Base-by-base conservation (phyloP, 2,329 filamentous ascomycete species). In the Colletotrichum plurivorum region DNA sequence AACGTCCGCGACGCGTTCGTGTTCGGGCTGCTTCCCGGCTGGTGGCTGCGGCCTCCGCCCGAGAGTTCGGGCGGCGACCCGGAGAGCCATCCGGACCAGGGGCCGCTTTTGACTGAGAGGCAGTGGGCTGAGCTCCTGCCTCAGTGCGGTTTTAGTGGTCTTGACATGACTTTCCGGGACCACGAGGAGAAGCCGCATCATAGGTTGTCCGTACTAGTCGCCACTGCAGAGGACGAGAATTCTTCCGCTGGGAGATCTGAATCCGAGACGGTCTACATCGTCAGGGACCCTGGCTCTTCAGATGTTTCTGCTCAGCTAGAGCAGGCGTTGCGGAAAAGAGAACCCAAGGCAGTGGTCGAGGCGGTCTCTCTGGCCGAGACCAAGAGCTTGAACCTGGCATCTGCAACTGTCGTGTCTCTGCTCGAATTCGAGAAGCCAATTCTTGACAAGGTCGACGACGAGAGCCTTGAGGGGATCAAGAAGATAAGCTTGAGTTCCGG, bases 11-110 rank as follows among this genome's bases (percentile, higher is more conserved):
- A 75, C 25, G 60, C 63, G 27, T 62, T 77, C 43, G 58, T 76
- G 10, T 80, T 80, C 55, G 79, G 80, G 18, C 71, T 75, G 15
- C 74, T 81, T n/a, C 71, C 77, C 8, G 80, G 79, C 31, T 81
- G 80, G 80, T 82, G 80, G 79, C 73, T 78, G 54, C 72, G n/a
- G 62, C 75, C 53, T 41, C 74, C 13, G 74, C 74, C 10, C 22
- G 22, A 25, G 70, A 18, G 6, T 5, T 51, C 48, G 46, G 45
- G 43, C 15, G 63, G 54, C 31, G 72, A 72, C 8, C 73, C 79
- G n/a, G 71, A 66, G 12, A 72, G 78, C 36, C 12, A 25, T 46
- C 8, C 59, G 72, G 13, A 65, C 18, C 63, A 65, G 71, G 73
- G 75, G 2, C 58, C 12, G 75, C 70, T 76, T 16, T 63, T 77